phyloP scores from a whole-genome alignment of 495 filamentous ascomycete genomes.

The Penicillium arizonense region DNA sequence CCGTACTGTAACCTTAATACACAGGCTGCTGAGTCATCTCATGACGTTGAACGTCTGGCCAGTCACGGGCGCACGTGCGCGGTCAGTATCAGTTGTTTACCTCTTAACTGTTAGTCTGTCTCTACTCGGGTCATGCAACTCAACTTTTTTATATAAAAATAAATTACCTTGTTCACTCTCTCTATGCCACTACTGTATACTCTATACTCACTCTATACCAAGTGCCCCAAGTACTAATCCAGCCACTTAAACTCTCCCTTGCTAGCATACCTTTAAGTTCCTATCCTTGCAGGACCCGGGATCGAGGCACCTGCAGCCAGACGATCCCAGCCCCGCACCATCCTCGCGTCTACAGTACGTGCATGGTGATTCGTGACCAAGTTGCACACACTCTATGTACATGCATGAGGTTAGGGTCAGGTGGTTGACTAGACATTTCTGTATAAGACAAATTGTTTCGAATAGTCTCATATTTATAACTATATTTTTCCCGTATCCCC shows the following conservation, averaged over 20 bases:
- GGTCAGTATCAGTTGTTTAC: background rate
- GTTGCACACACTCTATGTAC: no score
- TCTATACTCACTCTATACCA: no score
- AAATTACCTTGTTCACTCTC: background rate
- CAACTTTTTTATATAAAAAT: no score
- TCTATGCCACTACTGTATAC: background rate
- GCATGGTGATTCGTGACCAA: background rate
- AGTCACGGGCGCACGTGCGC: conserved; percentile 10
- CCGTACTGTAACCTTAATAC: background rate
- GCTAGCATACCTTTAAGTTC: background rate
- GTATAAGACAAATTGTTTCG: no score
- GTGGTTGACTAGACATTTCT: no score
- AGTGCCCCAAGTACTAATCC: no score
- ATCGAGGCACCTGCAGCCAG: background rate
- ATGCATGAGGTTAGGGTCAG: no score
- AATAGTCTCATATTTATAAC: no score
- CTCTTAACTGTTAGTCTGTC: no score
- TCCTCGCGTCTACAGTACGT: background rate
- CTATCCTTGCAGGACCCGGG: background rate
- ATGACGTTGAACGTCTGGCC: conserved; percentile 3
- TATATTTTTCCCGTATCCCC: no score
- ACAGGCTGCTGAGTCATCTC: background rate
- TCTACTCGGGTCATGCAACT: background rate
- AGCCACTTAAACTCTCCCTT: background rate
- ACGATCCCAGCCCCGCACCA: background rate